Base-by-base conservation (phyloP, 2,329 filamentous ascomycete genomes). In the Zymoseptoria brevis region DNA sequence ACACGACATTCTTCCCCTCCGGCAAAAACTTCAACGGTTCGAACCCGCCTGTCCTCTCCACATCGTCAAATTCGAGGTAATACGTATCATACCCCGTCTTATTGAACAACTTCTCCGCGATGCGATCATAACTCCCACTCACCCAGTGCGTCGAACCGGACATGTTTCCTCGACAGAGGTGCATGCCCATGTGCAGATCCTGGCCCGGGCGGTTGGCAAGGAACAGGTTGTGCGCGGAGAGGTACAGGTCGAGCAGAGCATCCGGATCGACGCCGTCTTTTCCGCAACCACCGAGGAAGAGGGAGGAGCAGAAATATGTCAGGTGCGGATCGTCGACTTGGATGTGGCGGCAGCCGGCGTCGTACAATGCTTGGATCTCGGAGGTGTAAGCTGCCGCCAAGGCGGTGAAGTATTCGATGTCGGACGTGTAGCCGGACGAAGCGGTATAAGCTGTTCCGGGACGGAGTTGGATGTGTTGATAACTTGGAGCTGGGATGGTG, bases 51-150 rank as follows among this genome's bases (percentile, higher is more conserved):
- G 65, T 67, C n/a, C 69, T 57, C 41, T 67, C 65, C 8, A 64
- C 59, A 54, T 64, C 62, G 53, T 72, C 70, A 54, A 69, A 71
- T 51, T 72, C 69, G 4, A 72, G 60, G 57, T 71, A 72, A 59
- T 66, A 70, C 11, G 64, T 68, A 55, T 69, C 62, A 54, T 69
- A 69, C 21, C 66, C 53, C 21, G 64, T 63, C 45, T 63, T 53
- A 13, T 56, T 63, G 54, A 71, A 70, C 30, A 71, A 55, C 51
- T 68, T 68, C 54, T 66, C 57, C 0, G 69, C 69, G 29, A 71
- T 70, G 41, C 59, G 56, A 30, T 70, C 68, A 59, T 70, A 71
- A 24, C 57, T 60, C 2, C 66, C 66, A 5, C 60, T 58, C 1
- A 66, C 64, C 60, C 63, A 63, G 52, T 64, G 62, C 19, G 56